Base-by-base conservation (phyloP, 768 basidiomycete species). In the Leccinum imitatum region DNA sequence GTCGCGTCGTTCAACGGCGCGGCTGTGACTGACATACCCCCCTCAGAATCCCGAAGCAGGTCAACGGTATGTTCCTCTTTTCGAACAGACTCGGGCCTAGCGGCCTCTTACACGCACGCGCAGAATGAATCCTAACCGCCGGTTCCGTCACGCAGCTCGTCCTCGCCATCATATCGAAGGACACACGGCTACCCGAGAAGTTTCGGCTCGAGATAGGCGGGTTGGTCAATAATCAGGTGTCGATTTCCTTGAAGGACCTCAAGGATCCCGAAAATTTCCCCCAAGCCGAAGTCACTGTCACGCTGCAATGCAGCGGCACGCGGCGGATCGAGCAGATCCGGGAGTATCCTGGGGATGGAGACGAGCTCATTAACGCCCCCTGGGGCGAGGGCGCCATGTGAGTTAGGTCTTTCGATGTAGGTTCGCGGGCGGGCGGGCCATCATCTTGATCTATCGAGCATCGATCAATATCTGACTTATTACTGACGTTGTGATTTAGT, bases 271-370 rank as follows among this genome's bases (percentile, higher is more conserved):
- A 64, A 23, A 41, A 41, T 9, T 41, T 41, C 17, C 39, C 39
- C 3, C 82, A 83, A 70, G 59, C 62, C 6, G 78, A 82, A 63
- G 75, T 83, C 8, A 82, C 82, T 0, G 78, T 82, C 37, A 83
- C 82, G 17, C 65, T 84, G n/a, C 83, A 83, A 65, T 84, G 82
- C 68, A 81, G 79, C 48, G 81, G 83, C 8, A 83, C 81, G 0
- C 71, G 83, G 10, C 79, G 82, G 27, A 75, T 82, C 10, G 80
- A 83, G 55, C 82, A 84, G 65, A 82, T 84, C 55, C 62, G 69
- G 39, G 73, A 80, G 62, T 83, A 83, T 61, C 82, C 82, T 6
- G 83, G 81, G 14, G 82, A 84, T 33, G 82, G 81, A 25, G 82
- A 83, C 56, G 82, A 83, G 60, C 70, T 84, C 25, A 80, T 81